Evolutionary conservation across 257 asterid species (phyloP), one percentile per base, ranked within the genome.

Genomic region (Parsonsia alboflavescens): DNA sequence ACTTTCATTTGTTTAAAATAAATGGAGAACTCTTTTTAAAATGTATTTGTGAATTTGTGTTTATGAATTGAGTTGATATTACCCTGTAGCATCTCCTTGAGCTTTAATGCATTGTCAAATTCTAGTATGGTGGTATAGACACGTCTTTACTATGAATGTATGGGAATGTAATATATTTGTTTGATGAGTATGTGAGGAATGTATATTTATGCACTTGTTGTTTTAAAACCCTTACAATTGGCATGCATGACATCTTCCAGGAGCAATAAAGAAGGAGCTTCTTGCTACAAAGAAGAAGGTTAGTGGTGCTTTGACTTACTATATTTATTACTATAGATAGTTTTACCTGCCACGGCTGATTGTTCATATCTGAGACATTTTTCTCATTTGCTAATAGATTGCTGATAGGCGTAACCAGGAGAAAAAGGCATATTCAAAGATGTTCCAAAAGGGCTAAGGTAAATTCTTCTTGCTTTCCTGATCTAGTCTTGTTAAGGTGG

Each of bases 281-380:
- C 88, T 91, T 59, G 85, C 96, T 74, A 90, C 92, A 74, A 92
- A 88, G 88, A 89, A 85, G 88, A 94, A 87, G 97, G 99, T 90
- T 73, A 79, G 70, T 67, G 45, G 36, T 4, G 16, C 57, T 61
- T 49, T 48, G 21, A 7, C 44, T 8, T 30, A 16, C 17, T 8
- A 0, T 48, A 30, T n/a, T 17, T 24, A 6, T 30, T 10, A 16
- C 68, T 70, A 22, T n/a, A 17, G 39, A 62, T 71, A 15, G 48
- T 52, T 53, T 41, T 33, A 17, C 11, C 11, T 7, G 24, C 44
- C 8, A 10, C 10, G 46, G 72, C 68, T 69, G 71, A 30, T 69
- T 78, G 74, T 76, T 80, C 46, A 81, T 73, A 39, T 68, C 49
- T n/a, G 74, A 58, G 9, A 28, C 49, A 16, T 17, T 75, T 52